Evolutionary conservation across 495 filamentous ascomycete species (phyloP).

Genomic region (Talaromyces trachyspermus): DNA sequence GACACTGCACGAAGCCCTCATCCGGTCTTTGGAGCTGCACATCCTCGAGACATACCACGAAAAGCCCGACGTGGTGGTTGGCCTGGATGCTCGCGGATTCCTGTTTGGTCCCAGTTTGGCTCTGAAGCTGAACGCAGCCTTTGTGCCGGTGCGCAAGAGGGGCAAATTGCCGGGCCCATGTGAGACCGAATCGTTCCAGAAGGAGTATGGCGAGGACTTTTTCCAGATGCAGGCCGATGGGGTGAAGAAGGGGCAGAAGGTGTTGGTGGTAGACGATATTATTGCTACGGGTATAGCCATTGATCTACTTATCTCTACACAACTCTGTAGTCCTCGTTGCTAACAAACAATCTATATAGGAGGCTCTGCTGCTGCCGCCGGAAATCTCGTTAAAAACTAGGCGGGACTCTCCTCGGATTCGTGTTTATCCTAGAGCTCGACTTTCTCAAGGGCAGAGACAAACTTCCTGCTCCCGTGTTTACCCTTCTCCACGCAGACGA

Average conservation of each 20-base stretch:
- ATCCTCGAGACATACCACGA: constrained; percentile 46
- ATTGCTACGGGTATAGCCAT: constrained; percentile 81
- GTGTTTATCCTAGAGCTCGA: constrained; percentile 95
- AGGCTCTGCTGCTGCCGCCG: constrained; percentile 85
- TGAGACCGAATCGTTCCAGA: constrained; percentile 74
- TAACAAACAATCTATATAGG: constrained; percentile 41
- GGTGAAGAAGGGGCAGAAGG: constrained; percentile 79
- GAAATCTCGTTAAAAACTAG: constrained; percentile 74
- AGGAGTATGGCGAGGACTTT: constrained; percentile 95
- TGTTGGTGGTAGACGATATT: constrained; percentile 92
- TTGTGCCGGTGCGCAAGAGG: constrained; percentile 91
- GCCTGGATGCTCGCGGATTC: constrained; percentile 90
- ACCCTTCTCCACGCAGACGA: constrained; percentile 68
- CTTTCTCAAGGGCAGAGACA: constrained; percentile 85
- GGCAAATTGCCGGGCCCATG: constrained; percentile 92
- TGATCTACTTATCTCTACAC: background rate
- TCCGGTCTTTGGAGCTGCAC: constrained; percentile 84
- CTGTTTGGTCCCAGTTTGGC: constrained; percentile 91
- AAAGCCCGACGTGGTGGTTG: constrained; percentile 84
- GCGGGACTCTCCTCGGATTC: constrained; percentile 78
- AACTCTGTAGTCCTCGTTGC: too few species aligned
- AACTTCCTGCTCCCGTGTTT: constrained; percentile 77
- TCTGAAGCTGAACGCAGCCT: constrained; percentile 73
- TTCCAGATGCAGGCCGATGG: constrained; percentile 91
- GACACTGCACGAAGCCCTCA: constrained; percentile 63